Base-by-base conservation (phyloP, 768 basidiomycete species). In the Mycena olivaceomarginata region DNA sequence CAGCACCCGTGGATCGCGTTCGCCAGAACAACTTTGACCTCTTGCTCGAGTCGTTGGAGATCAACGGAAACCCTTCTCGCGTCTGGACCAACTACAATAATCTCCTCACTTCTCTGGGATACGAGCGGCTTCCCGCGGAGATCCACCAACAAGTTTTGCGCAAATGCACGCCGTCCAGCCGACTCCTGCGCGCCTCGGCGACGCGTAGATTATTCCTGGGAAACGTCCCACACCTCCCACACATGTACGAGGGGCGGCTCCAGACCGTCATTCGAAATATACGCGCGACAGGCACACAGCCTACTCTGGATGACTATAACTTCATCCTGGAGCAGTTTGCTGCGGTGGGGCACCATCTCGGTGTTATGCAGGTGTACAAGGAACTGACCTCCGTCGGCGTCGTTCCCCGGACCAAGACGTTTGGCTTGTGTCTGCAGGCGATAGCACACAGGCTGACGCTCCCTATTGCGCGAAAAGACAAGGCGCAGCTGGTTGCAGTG, bases 311-410 rank as follows among this genome's bases (percentile, higher is more conserved):
- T 3, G 96, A 97, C 83, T 97, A 94, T 83, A 90, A 96, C 82
- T 93, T 93, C 81, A 86, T 97, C 75, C 83, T 97, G 67, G 89
- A 91, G 76, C 94, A 95, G 76, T 95, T 95, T 75, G 94, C 95
- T 45, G 92, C 93, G 0, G 91, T 92, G 5, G 96, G 95, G n/a
- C 90, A 96, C 80, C 87, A 92, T 79, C 81, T 86, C 25, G 94
- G 94, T 12, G 89, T 90, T 39, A 87, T 91, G 82, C 83, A 90
- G 48, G 91, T 96, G 15, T 92, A 94, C 81, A 84, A 88, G 59
- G 94, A 96, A 80, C 83, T 97, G 74, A 81, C 82, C 53, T 79
- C 82, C 37, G 71, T 85, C 6, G 91, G 90, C 53, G 76, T 92
- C 43, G 77, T 80, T 41, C 94, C 93, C 15, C 83, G 86, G 59